Evolutionary conservation across 2,329 filamentous ascomycete genomes (phyloP), one percentile per base, ranked within the genome.

Genomic region (Fusarium anguioides): DNA sequence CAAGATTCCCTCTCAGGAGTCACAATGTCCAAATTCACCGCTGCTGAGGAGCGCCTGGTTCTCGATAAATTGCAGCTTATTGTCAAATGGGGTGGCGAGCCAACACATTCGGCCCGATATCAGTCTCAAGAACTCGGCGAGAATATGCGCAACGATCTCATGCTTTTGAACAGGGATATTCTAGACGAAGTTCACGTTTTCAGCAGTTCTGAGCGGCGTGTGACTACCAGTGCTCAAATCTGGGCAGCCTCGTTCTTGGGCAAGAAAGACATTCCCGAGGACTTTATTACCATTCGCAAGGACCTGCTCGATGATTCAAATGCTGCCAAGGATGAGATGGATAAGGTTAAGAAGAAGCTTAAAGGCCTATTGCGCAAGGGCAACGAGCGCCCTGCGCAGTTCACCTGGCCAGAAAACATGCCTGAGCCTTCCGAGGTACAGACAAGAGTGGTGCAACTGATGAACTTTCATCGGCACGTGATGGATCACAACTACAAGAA

Each of bases 271-370:
- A 83, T 97, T 17, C 88, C 91, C 0, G 88, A 93, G 23, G 92
- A 97, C 72, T 93, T 93, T 68, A 97, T 99, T 66, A 91, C 89
- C 31, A 90, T 98, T 56, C 90, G 96, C 51, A 99, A 99, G 76
- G 94, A 98, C 78, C 85, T 99, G 8, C 82, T 99, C 5, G 96
- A 99, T 76, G 96, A 99, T 76, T 98, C 94, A 0, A 99, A 99
- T 77, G 96, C 96, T 6, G 96, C 96, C 58, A 99, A 99, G 78
- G 96, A 99, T 76, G 94, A 97, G 75, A 99, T 97, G 92, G 96
- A 99, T 80, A 97, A 97, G 80, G 96, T 99, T 55, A 99, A 99
- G 85, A 99, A 99, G 87, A 97, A 97, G 87, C 86, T 99, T 26
- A 99, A 99, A 81, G 90, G 93, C 2, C 84, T 99, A 20, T 80